Evolutionary conservation across 2,329 filamentous ascomycete species (phyloP).

Genomic region (Aureobasidium vineae): DNA sequence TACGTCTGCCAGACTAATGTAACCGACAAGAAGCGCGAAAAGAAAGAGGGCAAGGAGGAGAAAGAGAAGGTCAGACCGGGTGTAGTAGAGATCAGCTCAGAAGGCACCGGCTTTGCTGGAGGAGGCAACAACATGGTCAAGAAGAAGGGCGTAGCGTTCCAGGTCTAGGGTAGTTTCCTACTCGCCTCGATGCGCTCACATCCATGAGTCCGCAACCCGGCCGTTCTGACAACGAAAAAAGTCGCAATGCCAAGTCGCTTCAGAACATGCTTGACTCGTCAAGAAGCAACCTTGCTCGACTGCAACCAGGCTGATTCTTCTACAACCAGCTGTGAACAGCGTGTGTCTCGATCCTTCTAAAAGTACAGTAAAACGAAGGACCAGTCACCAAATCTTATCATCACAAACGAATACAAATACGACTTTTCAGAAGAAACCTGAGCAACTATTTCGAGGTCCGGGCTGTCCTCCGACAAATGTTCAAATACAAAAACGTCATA

Average conservation of each 20-base stretch:
- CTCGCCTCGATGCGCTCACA: background rate
- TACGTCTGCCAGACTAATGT: constrained; percentile 85
- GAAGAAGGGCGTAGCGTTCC: constrained; percentile 75
- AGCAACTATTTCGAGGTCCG: background rate
- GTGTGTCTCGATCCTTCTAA: background rate
- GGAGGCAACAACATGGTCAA: constrained; percentile 80
- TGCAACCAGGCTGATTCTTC: background rate
- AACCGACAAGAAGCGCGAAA: constrained; percentile 43
- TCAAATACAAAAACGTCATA: constrained; percentile 1
- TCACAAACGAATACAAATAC: background rate
- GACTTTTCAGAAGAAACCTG: no score
- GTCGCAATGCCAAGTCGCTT: constrained; percentile 15
- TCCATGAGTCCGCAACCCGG: background rate
- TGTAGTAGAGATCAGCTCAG: constrained; percentile 74
- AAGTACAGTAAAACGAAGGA: background rate
- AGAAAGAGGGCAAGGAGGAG: constrained; percentile 41
- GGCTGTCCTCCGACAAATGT: background rate
- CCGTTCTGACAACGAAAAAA: constrained; percentile 3
- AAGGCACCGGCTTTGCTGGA: constrained; percentile 90
- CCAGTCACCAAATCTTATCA: background rate
- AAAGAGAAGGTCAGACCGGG: constrained; percentile 66
- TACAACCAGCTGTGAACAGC: background rate
- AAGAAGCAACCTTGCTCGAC: background rate
- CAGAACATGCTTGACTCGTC: background rate
- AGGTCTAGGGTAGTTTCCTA: constrained; percentile 56